Evolutionary conservation across 768 basidiomycete genomes (phyloP).

Genomic region (Tulasnella sp.): DNA sequence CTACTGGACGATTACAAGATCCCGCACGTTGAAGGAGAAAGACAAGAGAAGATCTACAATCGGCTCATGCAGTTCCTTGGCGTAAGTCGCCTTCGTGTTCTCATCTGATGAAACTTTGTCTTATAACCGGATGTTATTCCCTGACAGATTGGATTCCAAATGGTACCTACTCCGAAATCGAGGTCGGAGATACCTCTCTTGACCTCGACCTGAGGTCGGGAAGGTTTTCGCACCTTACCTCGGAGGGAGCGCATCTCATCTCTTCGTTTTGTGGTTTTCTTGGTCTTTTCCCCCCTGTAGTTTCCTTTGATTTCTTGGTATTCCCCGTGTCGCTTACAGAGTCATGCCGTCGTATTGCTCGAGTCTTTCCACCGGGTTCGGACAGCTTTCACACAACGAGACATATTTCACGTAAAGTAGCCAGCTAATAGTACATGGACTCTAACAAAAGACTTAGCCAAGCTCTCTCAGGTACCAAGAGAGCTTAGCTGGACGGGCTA

Average conservation of each 20-base stretch:
- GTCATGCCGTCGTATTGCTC: too few species aligned
- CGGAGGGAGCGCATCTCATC: too few species aligned
- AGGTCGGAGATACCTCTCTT: background rate
- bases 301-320: too few species aligned
- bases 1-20: background rate
- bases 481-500: background rate
- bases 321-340: too few species aligned
- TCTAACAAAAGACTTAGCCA: background rate
- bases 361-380: too few species aligned
- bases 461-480: background rate
- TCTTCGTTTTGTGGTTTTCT: too few species aligned
- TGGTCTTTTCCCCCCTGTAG: too few species aligned
- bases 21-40: background rate
- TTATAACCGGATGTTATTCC: background rate
- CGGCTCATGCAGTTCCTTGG: background rate
- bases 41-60: background rate
- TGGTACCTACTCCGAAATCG: background rate
- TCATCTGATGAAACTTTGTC: background rate
- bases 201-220: background rate
- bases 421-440: too few species aligned
- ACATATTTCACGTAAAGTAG: too few species aligned
- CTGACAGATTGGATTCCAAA: background rate
- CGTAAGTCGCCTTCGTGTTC: background rate
- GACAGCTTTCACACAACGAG: too few species aligned
- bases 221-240: too few species aligned